Base-by-base conservation (phyloP, 768 basidiomycete genomes). In the Hericium erinaceus region DNA sequence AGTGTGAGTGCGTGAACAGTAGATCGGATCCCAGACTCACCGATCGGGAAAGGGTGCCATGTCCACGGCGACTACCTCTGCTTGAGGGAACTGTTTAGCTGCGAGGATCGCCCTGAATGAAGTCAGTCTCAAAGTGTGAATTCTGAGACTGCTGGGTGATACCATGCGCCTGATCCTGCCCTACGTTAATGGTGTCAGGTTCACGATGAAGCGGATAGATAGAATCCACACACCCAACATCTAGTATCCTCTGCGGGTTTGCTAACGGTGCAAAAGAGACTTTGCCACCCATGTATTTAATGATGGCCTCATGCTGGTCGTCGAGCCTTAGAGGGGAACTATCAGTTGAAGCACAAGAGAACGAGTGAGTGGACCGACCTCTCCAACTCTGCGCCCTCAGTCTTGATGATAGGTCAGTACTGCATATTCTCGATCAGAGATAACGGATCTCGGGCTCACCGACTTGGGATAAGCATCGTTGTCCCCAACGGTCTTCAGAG, bases 51-150 rank as follows among this genome's bases (percentile, higher is more conserved):
- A 39, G 16, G 57, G 55, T 18, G 39, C 53, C 49, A 64, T 55
- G 48, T 67, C 66, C 2, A 62, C 59, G 8, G 62, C 66, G 44
- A 60, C 56, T 13, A 67, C 62, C 37, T 59, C 51, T n/a, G 60
- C 55, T 33, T 54, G 22, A 0, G 60, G 58, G 39, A 52, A 59
- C 7, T 48, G 51, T 39, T 60, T 58, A 33, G 64, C 66, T 20
- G 59, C 60, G 44, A 66, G 59, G 46, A 66, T 66, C 15, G 67
- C 66, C 67, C 67, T 66, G 38, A 57, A 26, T n/a, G 20, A 8
- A 33, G 33, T 33, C 33, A 33, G 8, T 33, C 9, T 10, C 33
- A 2, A 33, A 33, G 33, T 8, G 7, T 33, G 33, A 33, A 8
- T 33, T 10, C 6, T 33, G 9, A 7, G 9, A 6, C 33, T 33